A percentile compares a stretch with the other conserved stretches of the same genome.
phyloP scores from a whole-genome alignment of 2,329 filamentous ascomycete species.

The Lachnellula subtilissima region DNA sequence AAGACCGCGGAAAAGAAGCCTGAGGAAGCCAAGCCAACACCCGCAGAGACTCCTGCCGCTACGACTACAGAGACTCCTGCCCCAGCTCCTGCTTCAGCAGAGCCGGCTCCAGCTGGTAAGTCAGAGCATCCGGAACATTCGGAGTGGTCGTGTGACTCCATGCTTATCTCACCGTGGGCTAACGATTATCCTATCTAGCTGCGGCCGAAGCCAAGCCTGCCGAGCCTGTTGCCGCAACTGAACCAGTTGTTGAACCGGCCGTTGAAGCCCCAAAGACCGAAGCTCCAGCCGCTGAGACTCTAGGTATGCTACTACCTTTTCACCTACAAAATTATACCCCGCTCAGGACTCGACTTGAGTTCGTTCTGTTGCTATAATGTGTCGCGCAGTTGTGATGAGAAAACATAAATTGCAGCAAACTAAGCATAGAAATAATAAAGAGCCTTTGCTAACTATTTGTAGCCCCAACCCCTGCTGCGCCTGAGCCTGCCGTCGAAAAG shows the following conservation, averaged over 20 bases:
- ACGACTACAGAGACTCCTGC: conserved; percentile 12
- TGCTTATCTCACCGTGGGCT: conserved; percentile 11
- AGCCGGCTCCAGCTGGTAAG: conserved; percentile 19
- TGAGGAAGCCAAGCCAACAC: conserved; percentile 12
- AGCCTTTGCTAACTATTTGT: neutral
- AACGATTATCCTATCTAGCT: conserved; percentile 5
- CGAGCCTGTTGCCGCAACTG: conserved; percentile 7
- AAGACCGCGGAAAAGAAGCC: conserved; percentile 26
- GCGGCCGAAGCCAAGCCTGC: conserved; percentile 15
- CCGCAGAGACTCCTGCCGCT: conserved; percentile 12
- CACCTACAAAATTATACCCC: neutral
- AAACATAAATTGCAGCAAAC: neutral
- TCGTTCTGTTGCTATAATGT: neutral
- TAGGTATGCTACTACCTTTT: conserved; percentile 1
- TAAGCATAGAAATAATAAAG: neutral
- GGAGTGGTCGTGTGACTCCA: neutral
- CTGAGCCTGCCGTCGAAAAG: conserved; percentile 11
- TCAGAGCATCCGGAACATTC: neutral
- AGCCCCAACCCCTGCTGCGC: conserved; percentile 11
- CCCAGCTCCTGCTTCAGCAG: conserved; percentile 14
- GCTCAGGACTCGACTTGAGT: neutral
- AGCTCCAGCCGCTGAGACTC: conserved; percentile 12
- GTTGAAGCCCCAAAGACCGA: conserved; percentile 6
- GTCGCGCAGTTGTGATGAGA: neutral
- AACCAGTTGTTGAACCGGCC: neutral